Conservation (phyloP, 2,329 filamentous ascomycete genomes). For the Talaromyces sp. region DNA sequence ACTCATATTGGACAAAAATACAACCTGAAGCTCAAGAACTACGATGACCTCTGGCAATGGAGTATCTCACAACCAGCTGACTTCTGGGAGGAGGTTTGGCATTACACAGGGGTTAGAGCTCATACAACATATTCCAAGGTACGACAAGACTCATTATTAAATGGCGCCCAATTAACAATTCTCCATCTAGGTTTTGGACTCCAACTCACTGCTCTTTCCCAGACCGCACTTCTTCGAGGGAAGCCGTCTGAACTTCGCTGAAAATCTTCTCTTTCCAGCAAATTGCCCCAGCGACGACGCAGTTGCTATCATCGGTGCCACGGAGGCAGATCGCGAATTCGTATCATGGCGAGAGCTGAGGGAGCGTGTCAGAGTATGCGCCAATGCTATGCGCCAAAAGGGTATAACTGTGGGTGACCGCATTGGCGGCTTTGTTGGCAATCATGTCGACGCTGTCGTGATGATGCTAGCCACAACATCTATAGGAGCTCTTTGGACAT, state of each 20-base stretch:
- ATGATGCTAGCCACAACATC: conserved; percentile 82
- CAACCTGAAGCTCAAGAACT: conserved; percentile 59
- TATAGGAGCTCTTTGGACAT: conserved; percentile 87
- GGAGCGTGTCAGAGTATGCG: conserved; percentile 70
- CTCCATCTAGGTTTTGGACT: conserved; percentile 60
- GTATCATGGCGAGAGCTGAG: conserved; percentile 78
- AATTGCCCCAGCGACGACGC: conserved; percentile 56
- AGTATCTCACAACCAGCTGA: conserved; percentile 69
- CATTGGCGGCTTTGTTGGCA: conserved; percentile 75
- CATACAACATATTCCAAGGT: conserved; percentile 54
- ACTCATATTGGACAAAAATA: conserved; percentile 67
- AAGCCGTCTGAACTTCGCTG: conserved; percentile 82
- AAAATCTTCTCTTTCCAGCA: conserved; percentile 83
- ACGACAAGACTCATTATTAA: conserved; percentile 17
- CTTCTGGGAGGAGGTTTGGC: conserved; percentile 87
- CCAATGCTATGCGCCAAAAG: conserved; percentile 64
- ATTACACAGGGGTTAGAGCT: conserved; percentile 72
- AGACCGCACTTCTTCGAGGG: conserved; percentile 81
- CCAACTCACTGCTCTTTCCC: conserved; percentile 72
- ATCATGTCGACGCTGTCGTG: conserved; percentile 81
- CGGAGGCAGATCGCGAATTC: conserved; percentile 65
- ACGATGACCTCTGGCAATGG: conserved; percentile 79
- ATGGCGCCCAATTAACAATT: not conserved
- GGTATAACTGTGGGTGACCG: conserved; percentile 62
- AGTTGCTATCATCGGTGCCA: conserved; percentile 74